Conservation (phyloP, 1,139 yeast species). For the Yamadazyma spencermartinsiae region DNA sequence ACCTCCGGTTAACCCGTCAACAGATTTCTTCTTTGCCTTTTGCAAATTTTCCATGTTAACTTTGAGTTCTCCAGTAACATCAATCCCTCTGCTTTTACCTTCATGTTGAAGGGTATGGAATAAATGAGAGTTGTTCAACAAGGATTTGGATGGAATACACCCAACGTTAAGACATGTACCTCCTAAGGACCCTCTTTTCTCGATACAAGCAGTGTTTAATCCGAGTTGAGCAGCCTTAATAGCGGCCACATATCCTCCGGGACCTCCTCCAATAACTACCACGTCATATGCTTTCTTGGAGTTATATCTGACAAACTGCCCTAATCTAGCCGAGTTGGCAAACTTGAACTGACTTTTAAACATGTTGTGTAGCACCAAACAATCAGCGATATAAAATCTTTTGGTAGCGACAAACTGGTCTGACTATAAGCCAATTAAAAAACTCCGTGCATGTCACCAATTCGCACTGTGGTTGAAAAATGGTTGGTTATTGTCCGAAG, state of each 20-base stretch:
- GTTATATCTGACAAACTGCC: conserved; percentile 39
- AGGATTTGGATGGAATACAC: conserved; percentile 96
- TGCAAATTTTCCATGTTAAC: conserved; percentile 79
- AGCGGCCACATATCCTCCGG: conserved; percentile 99
- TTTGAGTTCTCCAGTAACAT: conserved; percentile 67
- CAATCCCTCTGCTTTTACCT: conserved; percentile 86
- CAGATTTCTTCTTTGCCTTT: conserved; percentile 91
- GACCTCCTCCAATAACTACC: conserved; percentile 98
- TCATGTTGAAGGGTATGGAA: conserved; percentile 89
- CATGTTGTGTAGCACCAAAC: conserved; percentile 6
- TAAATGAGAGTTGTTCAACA: conserved; percentile 90
- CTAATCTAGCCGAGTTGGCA: conserved; percentile 7
- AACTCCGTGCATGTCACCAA: no score
- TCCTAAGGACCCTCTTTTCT: conserved; percentile 93
- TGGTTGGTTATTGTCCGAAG: conserved; percentile 22
- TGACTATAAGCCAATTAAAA: not conserved
- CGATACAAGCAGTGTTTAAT: conserved; percentile 90
- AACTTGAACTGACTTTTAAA: conserved; percentile 13
- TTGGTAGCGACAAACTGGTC: not conserved
- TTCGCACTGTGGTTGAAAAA: conserved; percentile 8
- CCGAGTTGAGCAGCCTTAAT: conserved; percentile 98
- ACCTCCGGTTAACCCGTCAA: conserved; percentile 87
- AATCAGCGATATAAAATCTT: no score
- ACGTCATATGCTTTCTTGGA: conserved; percentile 67
- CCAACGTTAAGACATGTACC: conserved; percentile 99